Evolutionary conservation across 108 stramenopile species (phyloP), one percentile per base, ranked within the genome.

Genomic region (Chaetoceros muelleri): DNA sequence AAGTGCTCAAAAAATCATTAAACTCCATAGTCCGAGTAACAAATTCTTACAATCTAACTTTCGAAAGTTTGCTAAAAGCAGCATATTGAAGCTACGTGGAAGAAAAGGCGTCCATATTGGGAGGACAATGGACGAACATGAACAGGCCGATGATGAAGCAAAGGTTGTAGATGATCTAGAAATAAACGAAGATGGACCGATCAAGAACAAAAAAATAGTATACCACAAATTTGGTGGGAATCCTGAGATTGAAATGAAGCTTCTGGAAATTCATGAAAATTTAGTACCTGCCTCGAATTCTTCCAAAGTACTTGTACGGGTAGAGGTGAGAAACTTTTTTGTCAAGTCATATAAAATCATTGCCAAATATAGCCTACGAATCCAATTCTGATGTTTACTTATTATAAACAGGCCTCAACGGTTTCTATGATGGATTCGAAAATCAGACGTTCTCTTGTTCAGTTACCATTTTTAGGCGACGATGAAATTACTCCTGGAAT

Each of bases 401-500:
- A n/a, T n/a, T n/a, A n/a, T n/a, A n/a, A n/a, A n/a, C n/a, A n/a
- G n/a, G 34, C 34, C 8, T 40, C 34, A 5, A 40, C 34, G 5
- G 34, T 40, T 10, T 40, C 34, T 10, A 40, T 5, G 13, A 40
- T 40, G 34, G 34, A 40, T 40, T 5, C 34, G 13, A 40, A 13
- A 13, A 40, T 40, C 13, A 40, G 34, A 40, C 34, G 34, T 10
- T 10, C 8, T 10, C 8, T 10, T 10, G 13, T 40, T 13, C 5
- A 13, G 8, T 13, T 40, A 10, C 34, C 34, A 40, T 40, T 10
- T 40, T 13, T 10, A 40, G 13, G 8, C 5, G 34, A 40, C 34
- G 13, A 40, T 5, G 13, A 13, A 40, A 53, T 68, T 23, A 66
- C 72, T 50, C 80, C 75, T 1, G 80, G 80, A 17, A 51, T 52